A percentile compares a stretch with the other conserved stretches of the same genome.
Evolutionary conservation across 2,329 filamentous ascomycete species (phyloP).

Genomic region (Catunica adiposa): DNA sequence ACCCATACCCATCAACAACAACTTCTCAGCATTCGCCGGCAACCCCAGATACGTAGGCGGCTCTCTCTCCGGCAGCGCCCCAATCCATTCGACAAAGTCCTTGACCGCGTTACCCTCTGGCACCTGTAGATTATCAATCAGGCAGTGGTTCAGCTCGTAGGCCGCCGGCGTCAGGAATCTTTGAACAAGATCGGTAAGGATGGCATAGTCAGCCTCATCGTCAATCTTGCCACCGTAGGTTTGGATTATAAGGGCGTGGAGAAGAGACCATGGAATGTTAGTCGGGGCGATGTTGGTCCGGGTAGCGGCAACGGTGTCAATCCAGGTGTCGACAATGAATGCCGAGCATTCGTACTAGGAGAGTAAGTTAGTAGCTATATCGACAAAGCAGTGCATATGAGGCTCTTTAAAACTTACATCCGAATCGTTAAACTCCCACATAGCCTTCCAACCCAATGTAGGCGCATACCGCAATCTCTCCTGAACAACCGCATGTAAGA

Average conservation of each 20-base stretch:
- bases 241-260: slow-evolving; percentile 75
- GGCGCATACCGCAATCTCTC: slow-evolving; percentile 89
- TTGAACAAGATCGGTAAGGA: slow-evolving; percentile 56
- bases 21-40: slow-evolving; percentile 90
- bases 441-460: slow-evolving; percentile 88
- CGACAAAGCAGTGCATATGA: slow-evolving; percentile 15
- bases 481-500: slow-evolving; percentile 90
- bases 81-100: slow-evolving; percentile 84
- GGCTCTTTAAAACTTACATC: slow-evolving; percentile 50
- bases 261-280: slow-evolving; percentile 94
- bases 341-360: slow-evolving; percentile 78
- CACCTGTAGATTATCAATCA: slow-evolving; percentile 62
- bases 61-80: slow-evolving; percentile 80
- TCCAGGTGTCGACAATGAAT: slow-evolving; percentile 90
- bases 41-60: slow-evolving; percentile 89
- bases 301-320: slow-evolving; percentile 64
- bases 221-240: slow-evolving; percentile 98
- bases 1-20: slow-evolving; percentile 77
- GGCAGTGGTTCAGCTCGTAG: slow-evolving; percentile 81
- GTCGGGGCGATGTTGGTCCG: slow-evolving; percentile 84
- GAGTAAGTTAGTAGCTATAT: slow-evolving; percentile 22
- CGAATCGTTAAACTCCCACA: slow-evolving; percentile 99
- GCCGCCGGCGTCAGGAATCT: slow-evolving; percentile 70
- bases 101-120: slow-evolving; percentile 67
- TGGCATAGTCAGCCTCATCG: slow-evolving; percentile 65